Evolutionary conservation across 352 stramenopile genomes (phyloP).

Genomic region (Phytopythium chamaehyphon): DNA sequence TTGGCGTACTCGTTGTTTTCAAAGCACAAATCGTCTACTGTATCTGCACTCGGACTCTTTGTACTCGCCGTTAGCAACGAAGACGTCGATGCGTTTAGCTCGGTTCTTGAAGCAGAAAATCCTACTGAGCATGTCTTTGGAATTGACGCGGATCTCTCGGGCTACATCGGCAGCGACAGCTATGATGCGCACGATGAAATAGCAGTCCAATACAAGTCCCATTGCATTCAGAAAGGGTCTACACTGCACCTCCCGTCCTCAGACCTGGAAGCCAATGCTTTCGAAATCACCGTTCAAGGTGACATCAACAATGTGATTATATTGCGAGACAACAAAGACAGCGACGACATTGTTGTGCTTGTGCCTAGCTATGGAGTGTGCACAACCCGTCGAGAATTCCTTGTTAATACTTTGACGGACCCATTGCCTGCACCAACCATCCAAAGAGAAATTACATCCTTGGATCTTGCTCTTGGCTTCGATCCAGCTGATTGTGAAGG

Average conservation of each 20-base stretch:
- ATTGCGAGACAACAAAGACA: neutral
- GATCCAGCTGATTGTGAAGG: neutral
- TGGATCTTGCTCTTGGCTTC: neutral
- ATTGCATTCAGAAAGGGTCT: no score
- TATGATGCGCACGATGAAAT: no score
- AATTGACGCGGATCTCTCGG: neutral
- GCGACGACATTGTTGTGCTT: neutral
- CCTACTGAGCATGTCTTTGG: no score
- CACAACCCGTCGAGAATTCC: neutral
- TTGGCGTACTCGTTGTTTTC: neutral
- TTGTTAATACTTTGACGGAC: neutral
- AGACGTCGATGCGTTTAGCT: neutral
- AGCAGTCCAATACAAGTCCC: no score
- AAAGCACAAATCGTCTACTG: neutral
- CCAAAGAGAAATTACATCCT: neutral
- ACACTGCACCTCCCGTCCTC: no score
- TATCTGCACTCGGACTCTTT: neutral
- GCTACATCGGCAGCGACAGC: neutral
- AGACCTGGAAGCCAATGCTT: neutral
- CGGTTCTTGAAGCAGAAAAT: neutral
- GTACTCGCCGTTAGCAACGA: neutral
- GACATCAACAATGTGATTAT: neutral
- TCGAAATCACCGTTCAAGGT: no score
- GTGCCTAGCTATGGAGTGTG: neutral
- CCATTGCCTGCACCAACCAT: neutral